Base-by-base conservation (phyloP, 306 rosid genomes). In the Astragalus membranaceus region DNA sequence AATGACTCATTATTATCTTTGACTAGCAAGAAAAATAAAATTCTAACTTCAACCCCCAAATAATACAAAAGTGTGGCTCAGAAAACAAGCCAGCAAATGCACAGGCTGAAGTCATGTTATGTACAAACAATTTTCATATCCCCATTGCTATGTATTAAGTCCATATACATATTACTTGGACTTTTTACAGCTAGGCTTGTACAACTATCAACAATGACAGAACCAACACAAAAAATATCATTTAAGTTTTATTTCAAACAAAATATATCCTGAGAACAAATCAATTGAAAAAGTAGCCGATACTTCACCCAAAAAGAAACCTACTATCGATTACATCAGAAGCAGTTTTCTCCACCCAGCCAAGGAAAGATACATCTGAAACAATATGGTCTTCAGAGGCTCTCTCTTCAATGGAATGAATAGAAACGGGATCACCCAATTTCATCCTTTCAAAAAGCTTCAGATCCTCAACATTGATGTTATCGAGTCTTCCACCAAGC, bases 321-420 rank as follows among this genome's bases (percentile, higher is more conserved):
- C 48, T 90, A 93, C 98, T 87, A 72, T 82, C 78, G 36, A 81
- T 79, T 69, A 93, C 80, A 75, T 90, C 96, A 72, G 88, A 88
- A 63, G 85, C 84, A 78, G 85, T 39, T 72, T 80, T 80, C 68
- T 85, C 90, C 89, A 84, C 85, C 96, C 92, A 90, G 73, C 85
- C 85, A 75, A 93, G 86, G 65, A 82, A 84, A 78, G 92, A 82
- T 81, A 84, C 53, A 84, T 90, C 85, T 78, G 88, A 81, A 79
- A 50, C 73, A 56, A 74, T 17, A 9, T 53, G 77, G 62, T 78
- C 80, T 59, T 75, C 85, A 41, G 76, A 73, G 44, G 73, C 61
- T 63, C 75, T 85, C 63, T 90, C 90, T 78, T 85, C 85, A 51
- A 69, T 78, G 73, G 85, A 77, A 66, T 68, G 54, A 70, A 88